Evolutionary conservation across 2,329 filamentous ascomycete genomes (phyloP).

Genomic region (Sclerotinia nivalis): DNA sequence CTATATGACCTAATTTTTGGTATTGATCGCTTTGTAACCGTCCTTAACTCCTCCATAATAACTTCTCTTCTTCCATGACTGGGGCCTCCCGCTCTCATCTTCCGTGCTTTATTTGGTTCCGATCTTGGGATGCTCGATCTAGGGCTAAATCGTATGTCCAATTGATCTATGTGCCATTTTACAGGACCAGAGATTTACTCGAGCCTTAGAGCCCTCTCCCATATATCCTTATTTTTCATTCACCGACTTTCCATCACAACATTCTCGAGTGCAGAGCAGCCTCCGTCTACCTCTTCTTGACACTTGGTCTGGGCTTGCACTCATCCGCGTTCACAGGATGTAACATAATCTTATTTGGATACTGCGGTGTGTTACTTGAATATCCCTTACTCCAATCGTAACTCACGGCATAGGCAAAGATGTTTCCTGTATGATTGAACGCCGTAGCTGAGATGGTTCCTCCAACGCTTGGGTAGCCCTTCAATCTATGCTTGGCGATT

Average conservation of each 20-base stretch:
- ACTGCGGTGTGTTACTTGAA: constrained; percentile 73
- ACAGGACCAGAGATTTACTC: neutral
- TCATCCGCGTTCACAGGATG: constrained; percentile 71
- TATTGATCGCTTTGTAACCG: constrained; percentile 23
- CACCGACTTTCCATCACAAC: neutral
- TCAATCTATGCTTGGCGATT: constrained; percentile 83
- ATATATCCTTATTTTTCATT: constrained; percentile 6
- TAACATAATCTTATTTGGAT: constrained; percentile 81
- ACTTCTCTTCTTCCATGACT: constrained; percentile 9
- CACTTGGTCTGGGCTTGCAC: constrained; percentile 53
- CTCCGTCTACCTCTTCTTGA: constrained; percentile 42
- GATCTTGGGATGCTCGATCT: neutral
- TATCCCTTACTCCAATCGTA: constrained; percentile 99
- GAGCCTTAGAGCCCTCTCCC: neutral
- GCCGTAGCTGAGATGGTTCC: constrained; percentile 86
- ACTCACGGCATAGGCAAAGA: constrained; percentile 86
- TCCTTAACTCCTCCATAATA: constrained; percentile 14
- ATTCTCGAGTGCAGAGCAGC: neutral
- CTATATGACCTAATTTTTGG: constrained; percentile 16
- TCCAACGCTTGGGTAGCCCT: constrained; percentile 82
- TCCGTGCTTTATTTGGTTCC: neutral
- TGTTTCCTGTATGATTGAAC: constrained; percentile 84
- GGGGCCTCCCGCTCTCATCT: neutral
- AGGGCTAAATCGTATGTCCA: neutral
- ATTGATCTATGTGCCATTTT: neutral